Evolutionary conservation across 2,329 filamentous ascomycete genomes (phyloP), one percentile per base, ranked within the genome.

Genomic region (Alternaria arborescens): DNA sequence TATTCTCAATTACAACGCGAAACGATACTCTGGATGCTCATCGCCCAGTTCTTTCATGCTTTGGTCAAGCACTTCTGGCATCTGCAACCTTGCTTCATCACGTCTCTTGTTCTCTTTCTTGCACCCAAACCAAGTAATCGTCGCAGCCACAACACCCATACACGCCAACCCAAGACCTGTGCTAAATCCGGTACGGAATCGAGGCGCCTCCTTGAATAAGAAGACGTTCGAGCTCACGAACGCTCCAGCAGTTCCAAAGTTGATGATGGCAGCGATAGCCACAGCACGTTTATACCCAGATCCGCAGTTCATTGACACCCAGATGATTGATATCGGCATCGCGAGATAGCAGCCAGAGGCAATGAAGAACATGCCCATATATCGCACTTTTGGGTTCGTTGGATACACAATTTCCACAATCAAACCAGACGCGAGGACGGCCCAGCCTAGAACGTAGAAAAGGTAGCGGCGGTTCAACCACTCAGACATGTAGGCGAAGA

Each of bases 311-410:
- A 88, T 87, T 24, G 87, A 78, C 0, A 82, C 84, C 86, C 85
- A 88, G 8, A 82, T 82, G 34, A 88, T 71, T 70, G 85, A 86
- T 0, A 85, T 82, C 0, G 85, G 85, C 0, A 86, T 85, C 8
- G 83, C 84, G 0, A 85, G 84, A 71, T 87, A 87, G 1, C 82
- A 84, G 8, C 85, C 86, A 1, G 82, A 71, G 5, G 84, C 82
- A 30, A 84, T 82, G 57, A 87, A 83, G 69, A 84, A 87, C 32
- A 87, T 79, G 24, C 83, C 84, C 72, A 82, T 82, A 64, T 85
- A 85, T 8, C 81, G 77, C 24, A 85, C 79, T 48, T 82, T 81
- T 1, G 71, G 56, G 7, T 65, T 61, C 0, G 52, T 11, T 1
- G 73, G 69, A 68, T 82, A 83, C 0, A 55, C 62, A n/a, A 84